Percentiles rank a stretch among this genome's conserved stretches.
These are phyloP conservation scores for Grosmannia serpens DNA, from an alignment of 2,329 filamentous ascomycete species.

Conservation along the genomic window DNA sequence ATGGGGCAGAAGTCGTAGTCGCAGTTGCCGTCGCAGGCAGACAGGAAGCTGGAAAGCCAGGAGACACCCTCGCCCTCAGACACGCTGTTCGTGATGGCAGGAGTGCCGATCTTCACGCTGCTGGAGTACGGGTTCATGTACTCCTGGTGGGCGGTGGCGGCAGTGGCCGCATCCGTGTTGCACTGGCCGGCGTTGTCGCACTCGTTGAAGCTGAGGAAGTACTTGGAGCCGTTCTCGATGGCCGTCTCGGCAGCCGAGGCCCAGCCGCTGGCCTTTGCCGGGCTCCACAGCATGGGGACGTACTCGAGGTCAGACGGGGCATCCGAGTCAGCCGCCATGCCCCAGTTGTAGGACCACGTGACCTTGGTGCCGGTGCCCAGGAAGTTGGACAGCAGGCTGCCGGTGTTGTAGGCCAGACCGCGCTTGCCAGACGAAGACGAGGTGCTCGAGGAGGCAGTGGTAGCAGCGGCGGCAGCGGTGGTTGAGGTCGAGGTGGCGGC, in stretches of 20 bases:
- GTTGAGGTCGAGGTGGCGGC: conserved; percentile 11
- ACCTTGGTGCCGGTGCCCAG: conserved; percentile 27
- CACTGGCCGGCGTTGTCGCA: conserved; percentile 50
- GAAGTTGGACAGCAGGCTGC: conserved; percentile 40
- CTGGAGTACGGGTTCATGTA: conserved; percentile 44
- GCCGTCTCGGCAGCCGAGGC: conserved; percentile 34
- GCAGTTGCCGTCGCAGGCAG: conserved; percentile 39
- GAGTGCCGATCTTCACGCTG: conserved; percentile 43
- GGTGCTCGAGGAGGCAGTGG: conserved; percentile 9
- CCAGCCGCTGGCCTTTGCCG: conserved; percentile 38
- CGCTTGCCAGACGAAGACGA: conserved; percentile 36
- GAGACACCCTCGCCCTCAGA: conserved; percentile 36
- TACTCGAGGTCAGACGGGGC: conserved; percentile 38
- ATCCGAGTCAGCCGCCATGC: conserved; percentile 25
- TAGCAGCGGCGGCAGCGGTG: conserved; percentile 3
- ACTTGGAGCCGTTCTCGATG: conserved; percentile 40
- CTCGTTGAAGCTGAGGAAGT: conserved; percentile 62
- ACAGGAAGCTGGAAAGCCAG: conserved; percentile 43
- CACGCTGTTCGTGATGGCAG: conserved; percentile 51
- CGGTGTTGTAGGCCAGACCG: conserved; percentile 57
- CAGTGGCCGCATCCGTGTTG: conserved; percentile 40
- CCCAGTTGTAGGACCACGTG: conserved; percentile 63
- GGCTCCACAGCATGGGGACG: conserved; percentile 58
- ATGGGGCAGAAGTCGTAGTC: conserved; percentile 47
- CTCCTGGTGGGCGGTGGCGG: conserved; percentile 40